These are phyloP conservation scores for Metschnikowia shivogae DNA, from an alignment of 805 yeast species.

Conservation along the genomic window DNA sequence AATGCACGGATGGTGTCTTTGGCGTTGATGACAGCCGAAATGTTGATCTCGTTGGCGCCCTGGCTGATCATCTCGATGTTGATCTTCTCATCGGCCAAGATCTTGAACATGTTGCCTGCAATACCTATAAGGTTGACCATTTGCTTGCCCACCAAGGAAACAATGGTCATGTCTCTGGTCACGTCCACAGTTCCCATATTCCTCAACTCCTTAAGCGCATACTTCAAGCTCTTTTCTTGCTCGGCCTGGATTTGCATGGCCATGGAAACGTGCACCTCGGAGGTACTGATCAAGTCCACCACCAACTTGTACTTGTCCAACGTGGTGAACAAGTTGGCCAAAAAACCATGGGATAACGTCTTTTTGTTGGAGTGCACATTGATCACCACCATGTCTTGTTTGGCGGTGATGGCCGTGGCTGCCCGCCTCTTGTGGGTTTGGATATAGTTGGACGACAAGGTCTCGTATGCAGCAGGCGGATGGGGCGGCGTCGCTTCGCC, in stretches of 20 bases:
- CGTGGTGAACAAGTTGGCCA: conserved; percentile 84
- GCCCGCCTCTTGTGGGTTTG: conserved; percentile 50
- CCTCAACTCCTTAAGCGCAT: conserved; percentile 74
- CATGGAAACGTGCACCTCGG: conserved; percentile 98
- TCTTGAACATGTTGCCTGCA: conserved; percentile 95
- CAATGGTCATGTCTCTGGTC: conserved; percentile 81
- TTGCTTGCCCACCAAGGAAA: conserved; percentile 92
- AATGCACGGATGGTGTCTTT: conserved; percentile 80
- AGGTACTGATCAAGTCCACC: conserved; percentile 93
- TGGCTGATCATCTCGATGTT: conserved; percentile 98
- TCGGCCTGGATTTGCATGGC: conserved; percentile 76
- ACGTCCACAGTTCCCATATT: conserved; percentile 86
- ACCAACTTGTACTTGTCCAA: conserved; percentile 81
- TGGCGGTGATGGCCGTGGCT: conserved; percentile 95
- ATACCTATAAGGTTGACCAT: conserved; percentile 96
- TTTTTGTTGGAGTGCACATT: conserved; percentile 93
- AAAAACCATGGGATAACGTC: conserved; percentile 88
- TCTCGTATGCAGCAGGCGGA: conserved; percentile 76
- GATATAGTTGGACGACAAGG: conserved; percentile 33
- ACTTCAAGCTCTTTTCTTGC: conserved; percentile 58
- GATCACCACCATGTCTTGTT: conserved; percentile 84
- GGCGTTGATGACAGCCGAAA: conserved; percentile 89
- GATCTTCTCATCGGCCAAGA: conserved; percentile 84
- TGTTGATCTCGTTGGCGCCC: conserved; percentile 97
- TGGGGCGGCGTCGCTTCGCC: conserved; percentile 94